Base-by-base conservation (phyloP, 2,329 filamentous ascomycete genomes). In the Endocalyx cinctus region DNA sequence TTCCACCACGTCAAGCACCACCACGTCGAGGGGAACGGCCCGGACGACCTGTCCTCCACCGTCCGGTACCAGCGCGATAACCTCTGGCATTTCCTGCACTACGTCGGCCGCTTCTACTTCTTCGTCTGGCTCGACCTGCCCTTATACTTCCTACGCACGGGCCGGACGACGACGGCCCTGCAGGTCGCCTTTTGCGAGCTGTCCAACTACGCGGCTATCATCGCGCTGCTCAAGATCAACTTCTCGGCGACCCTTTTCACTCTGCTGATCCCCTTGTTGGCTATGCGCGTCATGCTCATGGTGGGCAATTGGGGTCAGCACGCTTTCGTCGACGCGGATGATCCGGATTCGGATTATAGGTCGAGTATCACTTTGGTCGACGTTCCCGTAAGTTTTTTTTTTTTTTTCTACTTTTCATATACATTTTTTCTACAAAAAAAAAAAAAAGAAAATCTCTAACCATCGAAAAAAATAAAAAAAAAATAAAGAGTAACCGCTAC, bases 1-100 rank as follows among this genome's bases (percentile, higher is more conserved):
- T 89, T 87, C 52, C 85, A 90, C 53, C 85, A 90, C 50, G 83
- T 89, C 52, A 90, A 90, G 65, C 84, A 88, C 52, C 85, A 90
- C 52, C 85, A 90, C 45, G 79, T 89, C 35, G 85, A 89, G 60
- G 82, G 78, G 41, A 90, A 90, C 48, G 85, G 85, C 0, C 83
- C 84, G 0, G 72, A 81, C 29, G 85, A 90, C 50, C 67, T 88
- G 1, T 86, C 80, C 2, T 84, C 82, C 0, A 90, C 85, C 1
- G 72, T 90, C 23, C 72, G 81, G 11, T 89, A 85, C 56, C 82
- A 88, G 54, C 74, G 85, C 5, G 85, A 90, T 54, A 72, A 74
- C 34, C 39, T 78, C 2, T 60, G 62, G 41, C 66, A 87, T 52
- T 87, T 90, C 42, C 55, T 80, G n/a, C 70, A 74, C 46, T 90